Base-by-base conservation (phyloP, 495 filamentous ascomycete species). In the Hypoxylon fuscum region DNA sequence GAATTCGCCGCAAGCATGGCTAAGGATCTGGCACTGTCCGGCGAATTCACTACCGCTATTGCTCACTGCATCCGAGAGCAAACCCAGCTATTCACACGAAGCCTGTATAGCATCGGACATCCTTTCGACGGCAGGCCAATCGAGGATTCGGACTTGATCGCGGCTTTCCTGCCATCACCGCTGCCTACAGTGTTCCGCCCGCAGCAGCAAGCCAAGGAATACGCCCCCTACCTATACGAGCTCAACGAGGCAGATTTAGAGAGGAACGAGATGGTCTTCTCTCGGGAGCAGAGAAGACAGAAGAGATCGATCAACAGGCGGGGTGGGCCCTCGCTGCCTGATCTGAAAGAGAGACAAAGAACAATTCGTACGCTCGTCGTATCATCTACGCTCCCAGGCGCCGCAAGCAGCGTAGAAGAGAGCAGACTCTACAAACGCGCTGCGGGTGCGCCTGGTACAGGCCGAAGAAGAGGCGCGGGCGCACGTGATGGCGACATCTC, bases 41-140 rank as follows among this genome's bases (percentile, higher is more conserved):
- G 95, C 32, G 95, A 98, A 74, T 98, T 98, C 70, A 96, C 91
- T 6, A 98, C 95, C 0, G 93, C 95, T 10, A 97, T 98, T 68
- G 95, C 96, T 31, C 95, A 98, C 76, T 93, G 90, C 18, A 98
- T 98, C 56, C 89, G 94, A 41, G 95, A 98, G 73, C 95, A 98
- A 70, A 86, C 87, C 43, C 95, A 98, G 70, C 83, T 97, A 0
- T 98, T 97, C 68, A 96, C 92, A 1, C 89, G 90, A 67, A 96
- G 92, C 64, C 83, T 98, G 43, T 98, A 96, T 72, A 92, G 93
- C 64, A 85, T 94, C 29, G 90, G 91, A 9, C 93, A 98, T 74
- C 90, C 92, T 10, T 98, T 98, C 72, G 95, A 98, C 73, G 95
- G 95, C 18, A 85, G 95, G 20, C 92, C 93, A 3, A 84, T 98